Base-by-base conservation (phyloP, 768 basidiomycete species). In the Collybiopsis luxurians region DNA sequence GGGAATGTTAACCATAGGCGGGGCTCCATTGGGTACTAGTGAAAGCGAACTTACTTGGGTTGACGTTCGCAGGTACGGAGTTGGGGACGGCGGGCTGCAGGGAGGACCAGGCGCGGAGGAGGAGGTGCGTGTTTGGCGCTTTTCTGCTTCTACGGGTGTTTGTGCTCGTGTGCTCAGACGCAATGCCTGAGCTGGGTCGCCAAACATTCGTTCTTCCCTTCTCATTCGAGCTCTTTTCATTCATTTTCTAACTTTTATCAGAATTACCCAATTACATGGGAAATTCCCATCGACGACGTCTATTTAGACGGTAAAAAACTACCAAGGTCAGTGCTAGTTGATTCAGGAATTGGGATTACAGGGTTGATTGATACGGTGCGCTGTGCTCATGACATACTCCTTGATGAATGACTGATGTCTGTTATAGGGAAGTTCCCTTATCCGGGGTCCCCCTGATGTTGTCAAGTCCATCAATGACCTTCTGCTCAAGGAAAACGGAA, bases 291-390 rank as follows among this genome's bases (percentile, higher is more conserved):
- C 6, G 89, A 90, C 53, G 84, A 84, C 55, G 85, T 91, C 4
- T 91, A 76, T 65, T 76, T 92, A 31, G 86, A 91, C 60, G 88
- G 85, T 12, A 64, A 75, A 58, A 75, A 72, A 61, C 71, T 91
- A n/a, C 78, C 83, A 4, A 76, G 74, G 34, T 89, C 89, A 2
- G 71, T 68, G 12, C 66, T 85, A 10, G 75, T 80, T 1, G 64
- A 79, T 1, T 61, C 80, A 0, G 67, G 66, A 3, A 82, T 88
- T 58, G 66, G 75, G 1, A 72, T 88, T 11, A 85, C 88, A 2
- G 87, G 84, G 1, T 71, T 91, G 17, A 65, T 92, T 26, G 90
- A 92, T 62, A 91, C 90, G 2, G 89, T 89, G 52, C n/a, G 50
- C 78, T 66, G 36, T 56, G 60, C 36, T 12, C 30, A 40, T n/a